Base-by-base conservation (phyloP, 495 filamentous ascomycete species). In the Clavariopsis aquatica region DNA sequence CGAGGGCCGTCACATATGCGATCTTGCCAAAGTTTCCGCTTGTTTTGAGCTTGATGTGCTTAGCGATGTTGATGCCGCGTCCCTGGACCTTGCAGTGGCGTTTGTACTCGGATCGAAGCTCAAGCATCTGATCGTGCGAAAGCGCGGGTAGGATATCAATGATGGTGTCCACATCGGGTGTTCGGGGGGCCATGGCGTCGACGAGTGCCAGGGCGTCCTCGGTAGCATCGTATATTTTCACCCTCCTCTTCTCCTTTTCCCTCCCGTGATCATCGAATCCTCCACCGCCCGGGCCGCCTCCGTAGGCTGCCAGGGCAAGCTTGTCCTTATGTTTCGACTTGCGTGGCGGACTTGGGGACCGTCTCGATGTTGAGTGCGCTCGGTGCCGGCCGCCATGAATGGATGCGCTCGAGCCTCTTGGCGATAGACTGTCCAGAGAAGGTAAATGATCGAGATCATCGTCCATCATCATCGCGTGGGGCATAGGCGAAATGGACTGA, bases 401-500 rank as follows among this genome's bases (percentile, higher is more conserved):
- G 1, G 66, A 71, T n/a, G 54, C 27, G 27, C 58, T 61, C 22
- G 68, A 71, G 8, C 53, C 63, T 3, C 64, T 38, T 13, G 64
- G 62, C 17, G 63, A 64, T 1, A 72, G 24, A 55, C 52, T 65
- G 57, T 68, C 60, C 34, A 74, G 68, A 0, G 72, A 62, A 10
- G 65, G 59, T 0, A 79, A 53, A 47, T 76, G 71, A 45, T 75
- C 72, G 13, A 73, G 53, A 23, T 75, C 75, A 52, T 78, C 76
- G 43, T 76, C 62, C 7, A 74, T 73, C 60, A 79, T 73, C 45
- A 87, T 78, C 0, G 93, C 90, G 0, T 90, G 92, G 0, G 93
- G 93, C 91, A 96, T 94, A 1, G 94, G 93, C 1, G 93, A 96
- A 68, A 97, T 91, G 54, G 89, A 89, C 75, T 98, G 94, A 72